Percentiles rank a stretch among this genome's conserved stretches.
Evolutionary conservation across 2,329 filamentous ascomycete genomes (phyloP).

Genomic region (Dactylellina parvicollis): DNA sequence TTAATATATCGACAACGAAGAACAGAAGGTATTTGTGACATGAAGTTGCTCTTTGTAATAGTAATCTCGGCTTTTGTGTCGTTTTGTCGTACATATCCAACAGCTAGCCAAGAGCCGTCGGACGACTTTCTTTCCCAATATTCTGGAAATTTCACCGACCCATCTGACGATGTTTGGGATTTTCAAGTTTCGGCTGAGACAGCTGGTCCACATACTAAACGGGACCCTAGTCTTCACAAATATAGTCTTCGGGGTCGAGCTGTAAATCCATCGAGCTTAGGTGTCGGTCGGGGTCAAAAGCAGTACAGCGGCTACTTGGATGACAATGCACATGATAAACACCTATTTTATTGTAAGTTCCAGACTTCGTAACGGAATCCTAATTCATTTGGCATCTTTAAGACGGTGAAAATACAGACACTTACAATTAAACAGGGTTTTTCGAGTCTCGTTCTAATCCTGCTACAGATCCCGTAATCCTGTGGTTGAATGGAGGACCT

Average conservation of each 20-base stretch:
- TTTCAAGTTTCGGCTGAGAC: not conserved
- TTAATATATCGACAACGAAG: too few relatives aligned
- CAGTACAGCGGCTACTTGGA: slow-evolving; percentile 98
- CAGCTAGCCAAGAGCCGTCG: not conserved
- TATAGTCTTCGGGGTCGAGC: not conserved
- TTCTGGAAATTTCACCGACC: not conserved
- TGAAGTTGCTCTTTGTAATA: too few relatives aligned
- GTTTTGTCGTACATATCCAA: not conserved
- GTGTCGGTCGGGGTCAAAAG: slow-evolving; percentile 66
- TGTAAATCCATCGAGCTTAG: not conserved
- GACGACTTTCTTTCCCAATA: not conserved
- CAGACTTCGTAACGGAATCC: not conserved
- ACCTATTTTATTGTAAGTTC: slow-evolving; percentile 91
- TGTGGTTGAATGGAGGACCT: slow-evolving; percentile 95
- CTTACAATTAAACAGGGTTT: slow-evolving; percentile 74
- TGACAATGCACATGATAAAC: slow-evolving; percentile 89
- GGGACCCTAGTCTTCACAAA: not conserved
- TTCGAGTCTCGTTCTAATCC: slow-evolving; percentile 98
- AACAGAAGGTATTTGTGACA: too few relatives aligned
- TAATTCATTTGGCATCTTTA: not conserved
- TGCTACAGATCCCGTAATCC: slow-evolving; percentile 91
- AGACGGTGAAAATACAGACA: not conserved
- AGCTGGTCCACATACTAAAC: not conserved
- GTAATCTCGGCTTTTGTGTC: not conserved
- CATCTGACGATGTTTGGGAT: not conserved